Evolutionary conservation across 768 basidiomycete species (phyloP).

Genomic region (Heimioporus sp.): DNA sequence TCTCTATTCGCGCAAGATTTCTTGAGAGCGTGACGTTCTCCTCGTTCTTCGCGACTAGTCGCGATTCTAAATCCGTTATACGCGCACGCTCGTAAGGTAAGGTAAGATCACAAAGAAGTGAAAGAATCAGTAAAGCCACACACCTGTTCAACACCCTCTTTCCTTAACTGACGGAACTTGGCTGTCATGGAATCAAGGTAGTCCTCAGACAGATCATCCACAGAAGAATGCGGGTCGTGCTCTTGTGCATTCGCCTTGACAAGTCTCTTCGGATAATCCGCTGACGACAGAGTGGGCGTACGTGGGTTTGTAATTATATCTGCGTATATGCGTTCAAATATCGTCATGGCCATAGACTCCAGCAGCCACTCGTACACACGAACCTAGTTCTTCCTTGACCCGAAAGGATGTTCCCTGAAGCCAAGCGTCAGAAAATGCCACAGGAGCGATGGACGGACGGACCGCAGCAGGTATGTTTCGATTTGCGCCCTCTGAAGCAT

Average conservation of each 20-base stretch:
- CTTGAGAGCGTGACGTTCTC: constrained; percentile 11
- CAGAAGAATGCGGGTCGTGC: neutral
- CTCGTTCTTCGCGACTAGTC: constrained; percentile 14
- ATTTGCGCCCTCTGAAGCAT: constrained; percentile 4
- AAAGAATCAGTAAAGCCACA: neutral
- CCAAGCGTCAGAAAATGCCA: neutral
- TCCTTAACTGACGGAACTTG: constrained; percentile 2
- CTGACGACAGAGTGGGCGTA: neutral
- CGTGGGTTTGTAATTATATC: constrained; percentile 7
- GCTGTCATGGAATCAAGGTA: constrained; percentile 5
- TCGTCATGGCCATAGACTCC: neutral
- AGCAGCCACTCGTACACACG: constrained; percentile 15
- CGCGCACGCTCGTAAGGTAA: constrained; percentile 13
- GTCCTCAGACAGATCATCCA: neutral
- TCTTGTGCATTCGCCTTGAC: constrained; percentile 10
- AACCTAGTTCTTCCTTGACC: constrained; percentile 18
- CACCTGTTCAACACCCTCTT: constrained; percentile 15
- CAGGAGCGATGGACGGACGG: neutral
- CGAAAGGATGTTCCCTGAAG: constrained; percentile 10
- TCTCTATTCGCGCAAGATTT: constrained; percentile 13
- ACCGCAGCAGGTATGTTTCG: constrained; percentile 4
- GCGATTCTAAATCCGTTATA: constrained; percentile 18
- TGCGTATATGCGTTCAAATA: constrained; percentile 12
- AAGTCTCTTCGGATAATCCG: constrained; percentile 6
- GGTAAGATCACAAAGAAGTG: neutral